These are phyloP conservation scores for Aspergillus pseudoglaucus DNA, from an alignment of 2,329 filamentous ascomycete species.

Conservation along the genomic window DNA sequence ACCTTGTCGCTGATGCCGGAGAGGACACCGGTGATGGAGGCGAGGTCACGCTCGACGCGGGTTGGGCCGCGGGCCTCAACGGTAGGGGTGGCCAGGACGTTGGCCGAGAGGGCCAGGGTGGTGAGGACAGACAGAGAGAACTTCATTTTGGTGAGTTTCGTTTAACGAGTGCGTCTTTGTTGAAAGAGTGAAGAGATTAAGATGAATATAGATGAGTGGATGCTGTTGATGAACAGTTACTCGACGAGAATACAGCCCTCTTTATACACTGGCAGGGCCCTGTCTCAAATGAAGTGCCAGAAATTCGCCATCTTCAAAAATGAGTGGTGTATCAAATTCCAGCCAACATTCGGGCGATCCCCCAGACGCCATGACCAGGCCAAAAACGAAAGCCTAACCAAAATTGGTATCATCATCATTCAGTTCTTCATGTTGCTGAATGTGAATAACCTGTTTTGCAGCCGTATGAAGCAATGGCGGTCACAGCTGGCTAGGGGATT, in stretches of 20 bases:
- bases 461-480: neutral
- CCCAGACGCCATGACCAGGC: neutral
- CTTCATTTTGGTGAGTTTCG: slow-evolving; percentile 13
- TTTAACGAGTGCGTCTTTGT: neutral
- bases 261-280: neutral
- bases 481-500: neutral
- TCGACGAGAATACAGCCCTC: neutral
- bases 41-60: slow-evolving; percentile 11
- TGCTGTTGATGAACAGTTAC: neutral
- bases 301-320: neutral
- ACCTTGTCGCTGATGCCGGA: slow-evolving; percentile 14
- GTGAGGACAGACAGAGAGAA: slow-evolving; percentile 14
- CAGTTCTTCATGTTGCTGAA: too few species aligned
- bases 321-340: neutral
- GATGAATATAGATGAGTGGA: neutral
- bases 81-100: slow-evolving; percentile 17
- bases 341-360: neutral
- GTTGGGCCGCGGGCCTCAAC: slow-evolving; percentile 7
- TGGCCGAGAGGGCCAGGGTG: slow-evolving; percentile 17
- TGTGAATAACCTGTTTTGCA: too few species aligned
- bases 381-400: too few species aligned
- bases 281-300: neutral
- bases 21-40: slow-evolving; percentile 14
- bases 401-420: too few species aligned
- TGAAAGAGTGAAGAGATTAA: neutral